Percentiles rank a stretch among this genome's conserved stretches.
Evolutionary conservation across 2,329 filamentous ascomycete species (phyloP).

Genomic region (Ophiosphaerella narmari): DNA sequence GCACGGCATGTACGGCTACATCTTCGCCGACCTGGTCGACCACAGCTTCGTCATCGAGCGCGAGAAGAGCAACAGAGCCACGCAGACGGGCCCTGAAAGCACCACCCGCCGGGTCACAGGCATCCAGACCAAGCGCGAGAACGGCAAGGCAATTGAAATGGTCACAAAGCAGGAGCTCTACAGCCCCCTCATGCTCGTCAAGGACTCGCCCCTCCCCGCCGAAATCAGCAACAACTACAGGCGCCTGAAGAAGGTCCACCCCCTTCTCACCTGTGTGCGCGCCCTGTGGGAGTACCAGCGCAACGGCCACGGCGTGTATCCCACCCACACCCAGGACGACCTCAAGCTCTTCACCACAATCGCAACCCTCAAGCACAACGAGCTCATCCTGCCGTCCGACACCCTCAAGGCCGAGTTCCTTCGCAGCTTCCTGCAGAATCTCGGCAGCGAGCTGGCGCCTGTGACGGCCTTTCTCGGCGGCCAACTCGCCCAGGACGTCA

Average conservation of each 20-base stretch:
- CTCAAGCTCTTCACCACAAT: slow-evolving; percentile 76
- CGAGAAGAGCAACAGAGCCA: slow-evolving; percentile 74
- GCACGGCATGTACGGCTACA: slow-evolving; percentile 91
- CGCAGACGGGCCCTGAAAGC: slow-evolving; percentile 67
- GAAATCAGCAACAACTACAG: slow-evolving; percentile 73
- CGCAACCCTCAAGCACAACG: slow-evolving; percentile 76
- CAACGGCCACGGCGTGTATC: slow-evolving; percentile 48
- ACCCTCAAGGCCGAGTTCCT: slow-evolving; percentile 65
- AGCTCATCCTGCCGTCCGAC: slow-evolving; percentile 56
- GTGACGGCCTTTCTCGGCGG: slow-evolving; percentile 89
- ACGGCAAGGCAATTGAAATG: slow-evolving; percentile 73
- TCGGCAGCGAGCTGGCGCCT: slow-evolving; percentile 82
- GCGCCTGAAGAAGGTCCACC: slow-evolving; percentile 75
- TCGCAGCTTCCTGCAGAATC: slow-evolving; percentile 82
- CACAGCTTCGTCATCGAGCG: slow-evolving; percentile 91
- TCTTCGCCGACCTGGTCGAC: slow-evolving; percentile 89
- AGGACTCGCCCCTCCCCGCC: slow-evolving; percentile 70
- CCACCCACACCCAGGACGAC: slow-evolving; percentile 55
- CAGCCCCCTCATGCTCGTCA: slow-evolving; percentile 84
- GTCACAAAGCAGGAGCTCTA: slow-evolving; percentile 93
- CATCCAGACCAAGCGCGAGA: slow-evolving; percentile 67
- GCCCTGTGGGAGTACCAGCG: slow-evolving; percentile 88
- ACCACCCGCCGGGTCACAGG: slow-evolving; percentile 76
- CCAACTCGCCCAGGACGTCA: slow-evolving; percentile 91
- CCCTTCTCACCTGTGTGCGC: slow-evolving; percentile 81